Evolutionary conservation across 257 asterid genomes (phyloP).

Genomic region (Catharanthus roseus): DNA sequence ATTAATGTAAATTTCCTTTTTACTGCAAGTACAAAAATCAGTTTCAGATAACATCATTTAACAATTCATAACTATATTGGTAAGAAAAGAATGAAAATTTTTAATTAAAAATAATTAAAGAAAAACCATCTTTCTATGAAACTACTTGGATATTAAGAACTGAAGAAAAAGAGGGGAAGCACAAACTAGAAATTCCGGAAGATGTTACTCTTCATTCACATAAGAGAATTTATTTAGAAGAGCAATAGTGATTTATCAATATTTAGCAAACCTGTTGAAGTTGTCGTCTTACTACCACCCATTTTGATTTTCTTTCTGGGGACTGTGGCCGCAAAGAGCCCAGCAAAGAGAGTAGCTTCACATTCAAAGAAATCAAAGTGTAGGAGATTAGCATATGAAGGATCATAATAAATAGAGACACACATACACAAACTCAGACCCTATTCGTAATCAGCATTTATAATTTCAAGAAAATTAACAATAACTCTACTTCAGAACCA

Average conservation of each 20-base stretch:
- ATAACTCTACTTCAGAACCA: background rate
- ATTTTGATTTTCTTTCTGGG: slow-evolving; percentile 84
- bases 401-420: background rate
- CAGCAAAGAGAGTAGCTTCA: slow-evolving; percentile 90
- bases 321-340: slow-evolving; percentile 94
- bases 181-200: background rate
- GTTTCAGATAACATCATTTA: background rate
- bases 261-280: slow-evolving; percentile 72
- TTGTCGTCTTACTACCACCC: slow-evolving; percentile 93
- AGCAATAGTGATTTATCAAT: slow-evolving; percentile 7
- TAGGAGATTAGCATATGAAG: slow-evolving; percentile 7
- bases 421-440: no score
- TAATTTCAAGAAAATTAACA: no score
- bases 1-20: no score
- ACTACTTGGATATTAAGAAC: background rate
- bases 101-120: background rate
- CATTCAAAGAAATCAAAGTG: slow-evolving; percentile 10
- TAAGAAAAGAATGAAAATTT: background rate
- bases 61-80: background rate
- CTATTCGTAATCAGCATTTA: no score
- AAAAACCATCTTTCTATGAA: background rate
- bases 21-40: background rate
- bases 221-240: background rate
- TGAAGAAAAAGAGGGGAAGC: background rate
- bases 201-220: background rate